Percentiles rank a stretch among this genome's conserved stretches.
Conservation (phyloP, 768 basidiomycete species). For the Strobilomyces confusus region DNA sequence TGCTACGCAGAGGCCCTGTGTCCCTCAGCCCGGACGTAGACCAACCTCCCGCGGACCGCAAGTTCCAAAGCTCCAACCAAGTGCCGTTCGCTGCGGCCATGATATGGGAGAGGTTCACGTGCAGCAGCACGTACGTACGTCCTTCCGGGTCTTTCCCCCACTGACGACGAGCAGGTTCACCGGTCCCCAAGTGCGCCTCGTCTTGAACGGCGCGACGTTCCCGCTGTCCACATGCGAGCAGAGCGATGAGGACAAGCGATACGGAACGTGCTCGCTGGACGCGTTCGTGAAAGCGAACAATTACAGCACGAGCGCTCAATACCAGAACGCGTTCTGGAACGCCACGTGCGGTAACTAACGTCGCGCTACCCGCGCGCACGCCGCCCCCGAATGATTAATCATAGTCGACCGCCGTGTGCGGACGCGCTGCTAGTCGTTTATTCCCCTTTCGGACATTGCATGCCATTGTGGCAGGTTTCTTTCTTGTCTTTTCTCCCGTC, state of each 20-base stretch:
- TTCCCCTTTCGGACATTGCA: no score
- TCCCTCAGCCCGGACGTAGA: slow-evolving; percentile 22
- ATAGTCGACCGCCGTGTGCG: no score
- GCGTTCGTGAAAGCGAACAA: slow-evolving; percentile 31
- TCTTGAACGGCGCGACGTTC: slow-evolving; percentile 39
- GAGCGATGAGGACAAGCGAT: slow-evolving; percentile 23
- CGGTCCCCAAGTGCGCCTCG: slow-evolving; percentile 39
- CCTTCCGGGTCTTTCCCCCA: background rate
- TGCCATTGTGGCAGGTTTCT: no score
- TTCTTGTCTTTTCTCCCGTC: no score
- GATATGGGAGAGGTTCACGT: slow-evolving; percentile 41
- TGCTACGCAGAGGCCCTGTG: slow-evolving; percentile 25
- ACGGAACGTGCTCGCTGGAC: slow-evolving; percentile 37
- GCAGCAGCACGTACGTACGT: slow-evolving; percentile 30
- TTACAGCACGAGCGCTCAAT: slow-evolving; percentile 22
- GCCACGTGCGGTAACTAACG: slow-evolving; percentile 24
- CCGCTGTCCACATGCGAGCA: slow-evolving; percentile 34
- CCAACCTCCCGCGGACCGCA: slow-evolving; percentile 26
- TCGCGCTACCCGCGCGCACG: no score
- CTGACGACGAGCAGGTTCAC: slow-evolving; percentile 22
- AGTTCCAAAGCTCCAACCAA: slow-evolving; percentile 37
- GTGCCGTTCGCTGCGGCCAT: slow-evolving; percentile 42
- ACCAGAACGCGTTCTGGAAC: slow-evolving; percentile 34
- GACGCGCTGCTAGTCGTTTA: no score
- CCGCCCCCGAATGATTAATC: no score